These are phyloP conservation scores for Kingdonia uniflora DNA, from an alignment of 164 flowering plant species.

Conservation along the genomic window DNA sequence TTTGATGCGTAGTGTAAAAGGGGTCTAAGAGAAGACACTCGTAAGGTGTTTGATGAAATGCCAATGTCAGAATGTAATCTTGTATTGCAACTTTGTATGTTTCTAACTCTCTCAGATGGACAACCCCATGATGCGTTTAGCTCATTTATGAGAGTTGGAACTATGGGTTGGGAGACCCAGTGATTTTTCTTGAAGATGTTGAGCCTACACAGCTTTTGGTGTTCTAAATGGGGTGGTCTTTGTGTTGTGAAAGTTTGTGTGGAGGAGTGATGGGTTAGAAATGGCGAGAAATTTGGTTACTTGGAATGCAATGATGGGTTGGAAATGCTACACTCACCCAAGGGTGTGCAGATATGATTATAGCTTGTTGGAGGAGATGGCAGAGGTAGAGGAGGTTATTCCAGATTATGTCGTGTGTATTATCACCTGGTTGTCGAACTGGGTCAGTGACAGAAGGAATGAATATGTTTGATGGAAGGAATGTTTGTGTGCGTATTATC, in stretches of 20 bases:
- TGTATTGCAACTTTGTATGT: conserved; percentile 57
- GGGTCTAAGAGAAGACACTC: conserved; percentile 34
- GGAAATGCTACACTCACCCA: conserved; percentile 81
- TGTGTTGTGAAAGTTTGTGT: conserved; percentile 71
- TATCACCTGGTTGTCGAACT: conserved; percentile 71
- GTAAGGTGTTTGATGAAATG: conserved; percentile 72
- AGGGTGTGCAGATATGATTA: conserved; percentile 55
- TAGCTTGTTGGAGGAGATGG: conserved; percentile 55
- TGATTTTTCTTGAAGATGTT: conserved; percentile 53
- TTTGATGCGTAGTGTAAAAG: conserved; percentile 68
- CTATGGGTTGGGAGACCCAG: conserved; percentile 35
- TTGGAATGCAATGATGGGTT: conserved; percentile 75
- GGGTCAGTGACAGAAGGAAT: conserved; percentile 59
- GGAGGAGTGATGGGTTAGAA: conserved; percentile 32
- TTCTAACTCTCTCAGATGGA: conserved; percentile 50
- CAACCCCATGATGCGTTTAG: conserved; percentile 27
- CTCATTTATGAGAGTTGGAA: conserved; percentile 38
- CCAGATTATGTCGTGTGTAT: conserved; percentile 65
- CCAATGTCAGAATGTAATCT: conserved; percentile 76
- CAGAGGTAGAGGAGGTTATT: conserved; percentile 10
- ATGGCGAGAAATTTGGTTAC: conserved; percentile 57
- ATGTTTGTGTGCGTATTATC: conserved; percentile 73
- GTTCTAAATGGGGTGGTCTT: conserved; percentile 55
- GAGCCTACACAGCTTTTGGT: conserved; percentile 48
- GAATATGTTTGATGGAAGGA: conserved; percentile 54